phyloP scores from a whole-genome alignment of 2,329 filamentous ascomycete genomes.

The Ascochyta rabiei region DNA sequence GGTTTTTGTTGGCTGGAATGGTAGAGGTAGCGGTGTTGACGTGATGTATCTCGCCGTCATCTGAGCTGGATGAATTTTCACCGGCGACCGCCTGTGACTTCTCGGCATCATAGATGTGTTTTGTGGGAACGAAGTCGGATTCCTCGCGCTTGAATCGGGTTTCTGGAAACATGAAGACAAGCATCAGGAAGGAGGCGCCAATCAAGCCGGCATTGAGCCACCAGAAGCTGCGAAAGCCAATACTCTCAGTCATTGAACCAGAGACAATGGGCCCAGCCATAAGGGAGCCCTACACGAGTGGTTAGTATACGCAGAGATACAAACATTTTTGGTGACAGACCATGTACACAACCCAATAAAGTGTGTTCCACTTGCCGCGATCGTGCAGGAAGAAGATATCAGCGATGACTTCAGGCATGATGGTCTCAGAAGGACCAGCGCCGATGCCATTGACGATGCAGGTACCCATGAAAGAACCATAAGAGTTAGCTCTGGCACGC shows the following conservation, averaged over 20 bases:
- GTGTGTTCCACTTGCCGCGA: constrained; percentile 65
- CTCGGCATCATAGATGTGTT: constrained; percentile 17
- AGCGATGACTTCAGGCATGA: constrained; percentile 67
- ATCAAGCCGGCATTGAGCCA: constrained; percentile 67
- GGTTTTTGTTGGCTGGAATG: constrained; percentile 22
- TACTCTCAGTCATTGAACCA: constrained; percentile 64
- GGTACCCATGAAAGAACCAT: constrained; percentile 68
- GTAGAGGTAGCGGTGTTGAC: constrained; percentile 26
- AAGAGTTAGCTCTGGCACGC: constrained; percentile 63
- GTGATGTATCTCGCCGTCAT: constrained; percentile 33
- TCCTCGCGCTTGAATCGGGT: constrained; percentile 63
- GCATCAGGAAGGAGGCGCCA: constrained; percentile 56
- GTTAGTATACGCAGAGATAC: not conserved
- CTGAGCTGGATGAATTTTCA: constrained; percentile 17
- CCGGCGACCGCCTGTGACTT: constrained; percentile 23
- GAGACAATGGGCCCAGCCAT: constrained; percentile 65
- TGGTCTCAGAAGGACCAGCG: constrained; percentile 67
- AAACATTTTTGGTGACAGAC: not conserved
- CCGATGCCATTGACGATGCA: constrained; percentile 67
- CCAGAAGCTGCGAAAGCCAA: constrained; percentile 69
- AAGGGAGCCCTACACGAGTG: constrained; percentile 53
- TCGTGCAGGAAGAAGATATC: constrained; percentile 71
- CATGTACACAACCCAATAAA: constrained; percentile 69
- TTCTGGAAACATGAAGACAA: constrained; percentile 67
- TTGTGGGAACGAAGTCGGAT: constrained; percentile 29